Evolutionary conservation across 2,329 filamentous ascomycete genomes (phyloP).

Genomic region (Tolypocladium cylindrosporum): DNA sequence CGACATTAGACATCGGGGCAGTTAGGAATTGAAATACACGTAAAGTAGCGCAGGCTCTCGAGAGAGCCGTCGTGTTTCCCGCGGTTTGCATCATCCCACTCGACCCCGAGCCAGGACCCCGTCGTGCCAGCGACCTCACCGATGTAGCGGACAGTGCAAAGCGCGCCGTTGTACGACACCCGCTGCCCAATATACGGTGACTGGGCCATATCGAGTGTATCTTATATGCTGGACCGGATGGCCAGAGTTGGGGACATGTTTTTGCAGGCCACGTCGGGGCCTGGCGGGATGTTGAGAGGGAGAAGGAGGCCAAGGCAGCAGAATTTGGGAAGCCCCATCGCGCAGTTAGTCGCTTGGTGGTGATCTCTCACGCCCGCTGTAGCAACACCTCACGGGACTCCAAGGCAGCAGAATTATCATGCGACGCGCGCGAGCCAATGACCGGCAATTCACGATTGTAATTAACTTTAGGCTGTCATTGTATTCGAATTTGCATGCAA

Average conservation of each 20-base stretch:
- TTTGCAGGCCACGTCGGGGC: neutral
- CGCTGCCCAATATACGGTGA: constrained; percentile 55
- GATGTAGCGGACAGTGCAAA: constrained; percentile 79
- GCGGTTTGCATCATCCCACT: constrained; percentile 83
- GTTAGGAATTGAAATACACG: constrained; percentile 42
- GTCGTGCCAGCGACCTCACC: constrained; percentile 67
- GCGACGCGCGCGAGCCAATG: neutral
- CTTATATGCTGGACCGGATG: too few relatives aligned
- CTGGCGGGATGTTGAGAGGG: neutral
- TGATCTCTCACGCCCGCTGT: neutral
- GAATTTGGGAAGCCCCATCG: constrained; percentile 4
- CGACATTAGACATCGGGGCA: neutral
- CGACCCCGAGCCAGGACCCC: constrained; percentile 82
- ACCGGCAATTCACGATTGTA: neutral
- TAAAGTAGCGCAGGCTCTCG: constrained; percentile 70
- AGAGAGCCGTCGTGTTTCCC: constrained; percentile 89
- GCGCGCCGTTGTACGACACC: constrained; percentile 64
- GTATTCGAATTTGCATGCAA: neutral
- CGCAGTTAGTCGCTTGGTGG: neutral
- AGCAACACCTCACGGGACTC: neutral
- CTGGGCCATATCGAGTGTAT: constrained; percentile 23
- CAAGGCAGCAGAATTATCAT: neutral
- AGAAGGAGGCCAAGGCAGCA: constrained; percentile 11
- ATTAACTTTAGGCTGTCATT: neutral
- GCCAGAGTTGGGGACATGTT: neutral